Evolutionary conservation across 2,329 filamentous ascomycete genomes (phyloP), one percentile per base, ranked within the genome.

Genomic region (Atkinsonella hypoxylon): DNA sequence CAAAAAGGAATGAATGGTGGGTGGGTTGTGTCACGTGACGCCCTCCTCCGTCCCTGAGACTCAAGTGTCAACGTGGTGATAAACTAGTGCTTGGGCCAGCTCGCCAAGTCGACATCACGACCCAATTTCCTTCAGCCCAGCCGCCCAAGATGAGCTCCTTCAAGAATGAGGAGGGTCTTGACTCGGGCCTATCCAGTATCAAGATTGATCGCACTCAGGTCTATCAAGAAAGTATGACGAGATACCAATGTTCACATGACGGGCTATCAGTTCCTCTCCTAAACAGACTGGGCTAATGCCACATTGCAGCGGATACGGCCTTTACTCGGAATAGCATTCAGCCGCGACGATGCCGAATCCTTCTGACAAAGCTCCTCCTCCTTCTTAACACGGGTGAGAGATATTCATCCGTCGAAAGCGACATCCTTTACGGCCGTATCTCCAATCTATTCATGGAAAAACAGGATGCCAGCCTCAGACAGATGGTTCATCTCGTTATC

Each of bases 371-470:
- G 78, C 93, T 98, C 65, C 88, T 89, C 47, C 85, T 97, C 53
- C 84, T 98, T 57, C 79, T 98, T 61, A 96, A 96, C 71, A 97
- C 89, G 18, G 93, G 93, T 61, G 93, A 98, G 74, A 89, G 84
- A 66, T 98, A 97, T 76, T 90, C 91, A 44, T 91, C 87, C 53
- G 94, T 95, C 66, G 93, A 98, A 80, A 93, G 93, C 60, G 97
- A 93, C 32, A 91, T 89, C 45, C 85, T 98, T 58, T 98, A 98
- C 81, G 97, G 97, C 68, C 90, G 91, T 61, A 97, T 95, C 70
- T 97, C 91, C 55, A 97, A 97, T 78, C 81, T 97, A 54, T 98
- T 98, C 79, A 91, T 97, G 77, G 97, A 97, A 73, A 97, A 96
- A 72, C 26, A 26, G 26, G 93, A 98, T 84, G 87, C 90, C 62